Base-by-base conservation (phyloP, 371 early-diverging fungal genomes). In the Paraphysoderma sedebokerense region DNA sequence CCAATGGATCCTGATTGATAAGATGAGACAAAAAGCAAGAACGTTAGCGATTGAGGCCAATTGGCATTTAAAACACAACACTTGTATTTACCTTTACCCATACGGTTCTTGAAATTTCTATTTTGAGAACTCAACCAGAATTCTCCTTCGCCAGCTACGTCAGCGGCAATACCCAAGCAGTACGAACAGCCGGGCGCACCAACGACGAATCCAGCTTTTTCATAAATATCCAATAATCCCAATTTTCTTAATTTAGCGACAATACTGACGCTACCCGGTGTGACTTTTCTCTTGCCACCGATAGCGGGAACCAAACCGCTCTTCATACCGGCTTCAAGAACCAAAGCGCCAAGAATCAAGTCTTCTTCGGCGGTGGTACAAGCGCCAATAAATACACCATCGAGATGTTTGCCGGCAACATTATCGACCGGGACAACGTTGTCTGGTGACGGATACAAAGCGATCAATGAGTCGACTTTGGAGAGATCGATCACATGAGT, bases 181-280 rank as follows among this genome's bases (percentile, higher is more conserved):
- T 82, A 82, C n/a, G 75, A 74, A 61, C 82, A 82, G 36, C 82
- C 82, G n/a, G 82, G 82, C n/a, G 77, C 81, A 34, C 82, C 82
- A 48, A 83, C 51, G 38, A 59, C 60, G 56, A 82, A 82, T 6
- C 82, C 82, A 24, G 81, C 81, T 49, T 74, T 67, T 60, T 80
- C 72, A 55, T 83, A 82, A 41, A 74, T 61, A 49, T 74, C 73
- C 51, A 79, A 61, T 41, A 82, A 60, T 32, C 79, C 81, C n/a
- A 83, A 54, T 22, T 76, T 65, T 45, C 79, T 70, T 36, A 82
- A 71, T 62, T 81, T 83, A 46, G 84, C 82, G 51, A 82, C 57
- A 48, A 82, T 82, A 8, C 76, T 76, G 23, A 82, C 75, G 6
- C 80, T 79, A n/a, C 82, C 82, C 2, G 82, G 82, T 1, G 82